Conservation (phyloP, 768 basidiomycete genomes). For the Amanita inopinata region DNA sequence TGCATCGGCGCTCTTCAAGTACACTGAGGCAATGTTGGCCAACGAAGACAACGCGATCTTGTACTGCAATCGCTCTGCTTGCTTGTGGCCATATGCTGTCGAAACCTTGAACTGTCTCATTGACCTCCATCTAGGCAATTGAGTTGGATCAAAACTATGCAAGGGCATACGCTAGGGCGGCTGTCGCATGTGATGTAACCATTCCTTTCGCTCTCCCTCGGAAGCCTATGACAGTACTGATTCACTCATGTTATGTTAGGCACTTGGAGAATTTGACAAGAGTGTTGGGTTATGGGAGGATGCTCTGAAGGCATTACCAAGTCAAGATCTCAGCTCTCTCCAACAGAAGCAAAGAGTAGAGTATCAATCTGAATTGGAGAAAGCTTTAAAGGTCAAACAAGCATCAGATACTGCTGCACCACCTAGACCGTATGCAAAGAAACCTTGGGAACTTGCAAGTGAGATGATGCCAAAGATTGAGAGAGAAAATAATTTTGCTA, state of each 20-base stretch:
- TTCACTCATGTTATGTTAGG: slow-evolving; percentile 15
- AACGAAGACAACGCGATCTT: background rate
- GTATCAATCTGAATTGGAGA: slow-evolving; percentile 27
- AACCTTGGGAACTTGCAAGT: slow-evolving; percentile 1
- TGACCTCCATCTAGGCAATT: background rate
- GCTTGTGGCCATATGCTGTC: background rate
- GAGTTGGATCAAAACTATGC: background rate
- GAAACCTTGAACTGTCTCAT: no score
- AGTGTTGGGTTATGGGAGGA: slow-evolving; percentile 21
- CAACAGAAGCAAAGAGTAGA: slow-evolving; percentile 21
- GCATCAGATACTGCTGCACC: slow-evolving; percentile 3
- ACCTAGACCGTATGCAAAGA: slow-evolving; percentile 8
- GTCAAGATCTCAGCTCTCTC: slow-evolving; percentile 14
- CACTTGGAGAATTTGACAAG: slow-evolving; percentile 13
- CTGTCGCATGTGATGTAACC: background rate
- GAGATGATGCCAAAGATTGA: background rate
- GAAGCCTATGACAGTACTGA: no score
- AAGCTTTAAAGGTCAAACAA: slow-evolving; percentile 18
- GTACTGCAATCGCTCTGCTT: background rate
- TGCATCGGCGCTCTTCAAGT: background rate
- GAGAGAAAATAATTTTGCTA: background rate
- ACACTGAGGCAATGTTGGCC: background rate
- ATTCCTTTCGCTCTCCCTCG: background rate
- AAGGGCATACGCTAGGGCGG: background rate
- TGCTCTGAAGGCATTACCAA: slow-evolving; percentile 22